phyloP scores from a whole-genome alignment of 352 stramenopile genomes.

The Pythium volutum region DNA sequence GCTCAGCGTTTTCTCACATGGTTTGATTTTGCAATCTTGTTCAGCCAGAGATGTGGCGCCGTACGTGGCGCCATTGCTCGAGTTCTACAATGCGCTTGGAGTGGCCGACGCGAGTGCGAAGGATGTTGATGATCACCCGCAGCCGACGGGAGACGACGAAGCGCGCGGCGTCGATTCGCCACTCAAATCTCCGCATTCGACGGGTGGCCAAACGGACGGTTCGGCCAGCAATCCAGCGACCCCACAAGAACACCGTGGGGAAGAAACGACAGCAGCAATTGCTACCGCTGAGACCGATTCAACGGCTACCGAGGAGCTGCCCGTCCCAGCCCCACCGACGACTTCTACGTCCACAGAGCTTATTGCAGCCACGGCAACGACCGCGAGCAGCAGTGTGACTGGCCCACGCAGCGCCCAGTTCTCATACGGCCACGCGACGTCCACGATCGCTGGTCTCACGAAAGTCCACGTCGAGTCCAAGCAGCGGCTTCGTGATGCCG shows the following conservation, averaged over 20 bases:
- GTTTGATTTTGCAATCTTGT: not conserved
- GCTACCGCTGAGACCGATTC: not conserved
- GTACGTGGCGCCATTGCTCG: not conserved
- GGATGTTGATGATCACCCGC: not conserved
- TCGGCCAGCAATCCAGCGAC: constrained; percentile 17
- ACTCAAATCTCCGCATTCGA: constrained; percentile 1
- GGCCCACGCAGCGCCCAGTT: not conserved
- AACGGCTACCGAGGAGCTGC: not conserved
- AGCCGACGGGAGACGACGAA: not conserved
- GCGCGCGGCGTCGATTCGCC: not conserved
- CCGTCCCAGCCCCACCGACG: not conserved
- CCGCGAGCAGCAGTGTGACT: not conserved
- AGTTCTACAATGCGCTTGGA: constrained; percentile 13
- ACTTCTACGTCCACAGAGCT: constrained; percentile 1
- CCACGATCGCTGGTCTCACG: not conserved
- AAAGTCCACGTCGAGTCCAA: not conserved
- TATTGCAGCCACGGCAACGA: not conserved
- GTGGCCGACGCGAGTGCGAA: not conserved
- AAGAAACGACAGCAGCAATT: not conserved
- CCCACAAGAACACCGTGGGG: constrained; percentile 4
- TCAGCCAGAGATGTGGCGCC: constrained; percentile 3
- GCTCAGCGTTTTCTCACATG: not conserved
- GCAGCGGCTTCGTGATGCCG: constrained; percentile 32
- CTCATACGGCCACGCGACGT: not conserved
- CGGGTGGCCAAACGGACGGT: constrained; percentile 17